phyloP scores from a whole-genome alignment of 176 grass and related monocot genomes.

The Cenchrus purpureus region DNA sequence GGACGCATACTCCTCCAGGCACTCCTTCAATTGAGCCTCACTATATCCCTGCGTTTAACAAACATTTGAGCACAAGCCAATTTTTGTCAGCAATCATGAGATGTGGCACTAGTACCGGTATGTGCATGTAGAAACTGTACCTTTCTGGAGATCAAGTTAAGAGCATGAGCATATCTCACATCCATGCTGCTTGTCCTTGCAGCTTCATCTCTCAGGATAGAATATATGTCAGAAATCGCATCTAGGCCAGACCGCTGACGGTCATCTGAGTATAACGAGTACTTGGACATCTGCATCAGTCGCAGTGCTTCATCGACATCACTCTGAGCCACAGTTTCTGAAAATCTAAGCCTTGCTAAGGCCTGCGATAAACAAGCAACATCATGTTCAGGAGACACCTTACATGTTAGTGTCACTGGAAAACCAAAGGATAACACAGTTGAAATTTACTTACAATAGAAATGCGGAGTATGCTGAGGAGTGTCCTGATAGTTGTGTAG shows the following conservation, averaged over 20 bases:
- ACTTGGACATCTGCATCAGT: slow-evolving; percentile 99
- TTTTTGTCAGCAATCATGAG: slow-evolving; percentile 23
- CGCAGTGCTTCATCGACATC: slow-evolving; percentile 93
- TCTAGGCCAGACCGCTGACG: slow-evolving; percentile 92
- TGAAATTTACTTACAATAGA: slow-evolving; percentile 81
- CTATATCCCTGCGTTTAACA: slow-evolving; percentile 79
- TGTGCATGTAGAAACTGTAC: slow-evolving; percentile 42
- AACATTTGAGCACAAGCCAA: neutral
- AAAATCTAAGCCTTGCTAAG: slow-evolving; percentile 94
- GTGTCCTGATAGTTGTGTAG: slow-evolving; percentile 95
- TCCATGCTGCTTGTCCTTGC: slow-evolving; percentile 83
- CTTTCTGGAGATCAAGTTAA: slow-evolving; percentile 99
- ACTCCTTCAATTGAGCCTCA: slow-evolving; percentile 95
- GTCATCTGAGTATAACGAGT: slow-evolving; percentile 87
- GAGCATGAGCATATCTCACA: slow-evolving; percentile 90
- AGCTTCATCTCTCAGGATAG: slow-evolving; percentile 91
- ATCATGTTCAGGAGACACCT: neutral
- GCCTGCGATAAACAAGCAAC: slow-evolving; percentile 52
- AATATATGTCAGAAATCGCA: slow-evolving; percentile 98
- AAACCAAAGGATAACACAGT: neutral
- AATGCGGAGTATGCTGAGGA: slow-evolving; percentile 95
- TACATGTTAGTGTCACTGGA: neutral
- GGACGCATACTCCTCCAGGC: slow-evolving; percentile 96
- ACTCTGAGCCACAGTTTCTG: slow-evolving; percentile 85
- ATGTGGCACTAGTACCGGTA: neutral